phyloP scores from a whole-genome alignment of 2,329 filamentous ascomycete species.

The Botrytis galanthina region DNA sequence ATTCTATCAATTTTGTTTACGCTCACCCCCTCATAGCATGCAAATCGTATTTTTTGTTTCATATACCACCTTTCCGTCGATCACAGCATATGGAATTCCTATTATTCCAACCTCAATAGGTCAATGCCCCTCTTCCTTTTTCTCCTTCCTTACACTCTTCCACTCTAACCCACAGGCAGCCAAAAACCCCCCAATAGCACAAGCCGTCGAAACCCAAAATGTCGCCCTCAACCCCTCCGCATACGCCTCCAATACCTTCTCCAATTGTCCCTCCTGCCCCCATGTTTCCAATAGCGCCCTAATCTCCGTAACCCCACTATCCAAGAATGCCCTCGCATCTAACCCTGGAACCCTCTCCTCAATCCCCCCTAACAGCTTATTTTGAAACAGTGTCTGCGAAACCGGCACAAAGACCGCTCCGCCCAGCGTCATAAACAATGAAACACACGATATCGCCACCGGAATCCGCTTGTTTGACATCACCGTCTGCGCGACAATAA shows the following conservation, averaged over 20 bases:
- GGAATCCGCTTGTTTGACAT: constrained; percentile 50
- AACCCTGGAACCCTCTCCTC: constrained; percentile 44
- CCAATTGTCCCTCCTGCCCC: constrained; percentile 43
- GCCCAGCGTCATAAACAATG: constrained; percentile 64
- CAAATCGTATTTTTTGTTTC: too few species aligned
- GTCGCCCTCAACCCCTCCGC: constrained; percentile 54
- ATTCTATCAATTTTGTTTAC: too few species aligned
- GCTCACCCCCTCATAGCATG: too few species aligned
- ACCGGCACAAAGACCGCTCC: constrained; percentile 64
- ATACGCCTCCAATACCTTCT: constrained; percentile 51
- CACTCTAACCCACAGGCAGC: constrained; percentile 47
- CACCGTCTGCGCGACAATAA: constrained; percentile 48
- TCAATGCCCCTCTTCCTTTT: too few species aligned
- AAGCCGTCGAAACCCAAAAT: constrained; percentile 52
- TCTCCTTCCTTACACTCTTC: constrained; percentile 52
- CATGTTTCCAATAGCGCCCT: constrained; percentile 45
- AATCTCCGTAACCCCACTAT: constrained; percentile 53
- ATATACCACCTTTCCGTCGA: too few species aligned
- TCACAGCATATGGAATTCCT: too few species aligned
- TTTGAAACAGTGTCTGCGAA: constrained; percentile 65
- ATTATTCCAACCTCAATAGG: too few species aligned
- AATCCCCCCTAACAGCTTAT: constrained; percentile 56
- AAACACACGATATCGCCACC: constrained; percentile 50
- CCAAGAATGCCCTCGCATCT: constrained; percentile 48
- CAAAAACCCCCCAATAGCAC: constrained; percentile 39